Evolutionary conservation across 169 alveolate genomes (phyloP).

Genomic region (Cryptosporidium xiaoi): DNA sequence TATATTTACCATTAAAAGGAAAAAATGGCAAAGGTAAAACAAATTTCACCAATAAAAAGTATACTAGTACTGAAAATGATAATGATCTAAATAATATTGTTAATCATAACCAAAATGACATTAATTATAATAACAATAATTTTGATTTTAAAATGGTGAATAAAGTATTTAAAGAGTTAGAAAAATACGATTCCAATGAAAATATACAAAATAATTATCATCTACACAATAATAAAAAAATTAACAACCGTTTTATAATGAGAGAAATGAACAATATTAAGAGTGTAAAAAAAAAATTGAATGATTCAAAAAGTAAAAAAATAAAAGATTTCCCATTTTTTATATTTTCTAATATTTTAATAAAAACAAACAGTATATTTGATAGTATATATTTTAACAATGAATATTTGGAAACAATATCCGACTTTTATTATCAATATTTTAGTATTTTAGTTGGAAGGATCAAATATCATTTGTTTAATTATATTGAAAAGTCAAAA

Average conservation of each 20-base stretch:
- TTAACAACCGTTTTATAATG: too few relatives aligned
- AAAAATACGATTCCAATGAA: too few relatives aligned
- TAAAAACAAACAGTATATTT: not conserved
- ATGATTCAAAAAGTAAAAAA: too few relatives aligned
- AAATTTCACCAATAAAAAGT: not conserved
- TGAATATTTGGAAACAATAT: not conserved
- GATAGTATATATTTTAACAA: not conserved
- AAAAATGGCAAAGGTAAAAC: not conserved
- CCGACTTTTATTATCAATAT: slow-evolving; percentile 44
- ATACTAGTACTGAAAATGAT: not conserved
- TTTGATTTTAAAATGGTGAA: too few relatives aligned
- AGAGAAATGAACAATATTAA: too few relatives aligned
- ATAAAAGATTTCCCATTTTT: not conserved
- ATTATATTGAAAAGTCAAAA: not conserved
- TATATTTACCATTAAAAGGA: not conserved
- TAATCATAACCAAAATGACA: not conserved
- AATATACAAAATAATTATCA: too few relatives aligned
- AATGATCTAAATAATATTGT: not conserved
- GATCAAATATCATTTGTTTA: slow-evolving; percentile 29
- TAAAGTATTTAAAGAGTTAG: too few relatives aligned
- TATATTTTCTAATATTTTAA: not conserved
- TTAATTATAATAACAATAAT: not conserved
- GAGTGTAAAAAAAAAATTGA: too few relatives aligned
- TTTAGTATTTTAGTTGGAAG: slow-evolving; percentile 49
- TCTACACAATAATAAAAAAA: too few relatives aligned